Evolutionary conservation across 345 rosid genomes (phyloP), one percentile per base, ranked within the genome.

Genomic region (Garcia nutans): DNA sequence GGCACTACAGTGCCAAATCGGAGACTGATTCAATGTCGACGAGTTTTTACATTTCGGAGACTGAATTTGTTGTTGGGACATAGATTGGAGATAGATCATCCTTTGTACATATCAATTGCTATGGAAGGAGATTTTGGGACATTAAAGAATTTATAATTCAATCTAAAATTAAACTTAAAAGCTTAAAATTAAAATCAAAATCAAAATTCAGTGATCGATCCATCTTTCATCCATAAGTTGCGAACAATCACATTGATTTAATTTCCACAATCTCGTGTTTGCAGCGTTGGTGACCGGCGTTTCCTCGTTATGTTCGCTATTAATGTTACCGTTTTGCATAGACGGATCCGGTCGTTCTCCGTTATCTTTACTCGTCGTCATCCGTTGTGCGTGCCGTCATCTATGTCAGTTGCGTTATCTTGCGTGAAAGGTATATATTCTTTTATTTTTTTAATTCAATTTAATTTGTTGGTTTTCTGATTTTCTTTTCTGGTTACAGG

Each of bases 41-140:
- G 84, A 81, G 81, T 75, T 80, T 44, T 79, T 77, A 67, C 65
- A 50, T 74, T 47, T 47, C 68, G 70, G 79, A 80, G 33, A 0
- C 60, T 56, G 58, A 77, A 54, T 58, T 81, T 75, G 72, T 78
- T 73, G 42, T 78, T 71, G 82, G 89, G 82, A 79, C 74, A 57
- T 75, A 77, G 80, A 65, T 69, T 69, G 69, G 79, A 74, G 81
- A 80, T 76, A 37, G 6, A 37, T 37, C 73, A 37, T 37, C 73
- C 42, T 75, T 81, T 88, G 92, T 88, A 88, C 88, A 85, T 81
- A 80, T 73, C 79, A 75, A 64, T 79, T 84, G 81, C 84, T 79
- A 77, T 86, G 87, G 85, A 86, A 83, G 87, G 74, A 79, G 83
- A 79, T 74, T 68, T 85, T 79, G 75, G 72, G 81, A 68, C 83